Conservation (phyloP, 768 basidiomycete genomes). For the Collybia mongolica region DNA sequence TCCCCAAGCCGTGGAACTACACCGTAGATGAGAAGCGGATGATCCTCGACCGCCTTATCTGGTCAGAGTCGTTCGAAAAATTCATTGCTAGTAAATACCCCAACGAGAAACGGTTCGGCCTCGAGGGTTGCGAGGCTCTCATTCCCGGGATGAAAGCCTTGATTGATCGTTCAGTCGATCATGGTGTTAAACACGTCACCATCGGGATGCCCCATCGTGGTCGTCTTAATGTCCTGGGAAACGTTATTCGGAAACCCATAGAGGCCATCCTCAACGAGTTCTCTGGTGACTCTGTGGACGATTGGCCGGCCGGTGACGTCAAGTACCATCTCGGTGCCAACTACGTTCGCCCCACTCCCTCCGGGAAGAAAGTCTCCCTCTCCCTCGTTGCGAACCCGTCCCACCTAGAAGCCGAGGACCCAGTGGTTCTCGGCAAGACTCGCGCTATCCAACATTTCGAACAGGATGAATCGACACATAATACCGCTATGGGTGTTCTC, state of each 20-base stretch:
- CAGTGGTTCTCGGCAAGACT: conserved; percentile 99
- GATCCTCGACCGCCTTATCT: conserved; percentile 98
- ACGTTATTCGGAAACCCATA: conserved; percentile 97
- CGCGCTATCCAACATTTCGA: conserved; percentile 95
- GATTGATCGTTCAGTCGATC: conserved; percentile 96
- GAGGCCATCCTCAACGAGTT: conserved; percentile 99
- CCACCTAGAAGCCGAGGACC: conserved; percentile 95
- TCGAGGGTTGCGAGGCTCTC: conserved; percentile 96
- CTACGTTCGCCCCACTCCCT: conserved; percentile 96
- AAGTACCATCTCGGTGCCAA: conserved; percentile 99
- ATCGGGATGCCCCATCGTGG: conserved; percentile 99
- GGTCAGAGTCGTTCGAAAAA: conserved; percentile 99
- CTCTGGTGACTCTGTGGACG: conserved; percentile 68
- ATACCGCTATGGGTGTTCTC: conserved; percentile 90
- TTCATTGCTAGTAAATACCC: conserved; percentile 99
- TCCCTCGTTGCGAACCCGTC: conserved; percentile 99
- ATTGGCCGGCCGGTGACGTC: conserved; percentile 92
- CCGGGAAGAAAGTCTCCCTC: conserved; percentile 95
- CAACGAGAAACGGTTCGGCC: conserved; percentile 98
- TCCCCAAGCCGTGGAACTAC: conserved; percentile 97
- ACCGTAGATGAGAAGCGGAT: conserved; percentile 97
- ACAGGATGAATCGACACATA: conserved; percentile 75
- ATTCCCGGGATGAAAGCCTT: conserved; percentile 99
- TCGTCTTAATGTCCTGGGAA: conserved; percentile 94
- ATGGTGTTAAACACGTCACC: conserved; percentile 93